Conservation (phyloP, 2,329 filamentous ascomycete species). For the Pyrenophora teres region DNA sequence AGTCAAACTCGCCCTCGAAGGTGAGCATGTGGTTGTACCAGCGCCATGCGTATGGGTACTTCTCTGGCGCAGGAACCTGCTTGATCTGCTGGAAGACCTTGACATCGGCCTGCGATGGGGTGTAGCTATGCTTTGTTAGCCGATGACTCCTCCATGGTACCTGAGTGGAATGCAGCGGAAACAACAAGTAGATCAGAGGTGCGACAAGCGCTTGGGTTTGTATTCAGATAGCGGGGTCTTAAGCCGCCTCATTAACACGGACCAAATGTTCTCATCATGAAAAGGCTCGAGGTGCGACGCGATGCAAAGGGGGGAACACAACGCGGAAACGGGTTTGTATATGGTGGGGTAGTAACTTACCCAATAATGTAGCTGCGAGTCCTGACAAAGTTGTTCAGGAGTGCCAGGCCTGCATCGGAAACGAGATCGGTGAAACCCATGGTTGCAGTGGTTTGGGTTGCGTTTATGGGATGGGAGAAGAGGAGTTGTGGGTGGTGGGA, state of each 20-base stretch:
- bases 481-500: conserved; percentile 22
- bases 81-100: conserved; percentile 90
- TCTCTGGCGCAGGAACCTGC: conserved; percentile 73
- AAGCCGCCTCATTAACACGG: conserved; percentile 94
- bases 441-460: conserved; percentile 39
- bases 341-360: conserved; percentile 61
- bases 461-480: conserved; percentile 16
- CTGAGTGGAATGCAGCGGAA: conserved; percentile 17
- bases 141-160: conserved; percentile 17
- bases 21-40: conserved; percentile 99
- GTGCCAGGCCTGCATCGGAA: conserved; percentile 67
- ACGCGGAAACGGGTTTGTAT: conserved; percentile 14
- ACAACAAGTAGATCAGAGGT: conserved; percentile 63
- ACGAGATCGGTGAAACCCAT: conserved; percentile 75
- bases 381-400: conserved; percentile 73
- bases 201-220: conserved; percentile 74
- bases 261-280: conserved; percentile 88
- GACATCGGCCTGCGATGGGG: conserved; percentile 92
- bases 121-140: conserved; percentile 54
- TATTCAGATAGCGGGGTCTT: conserved; percentile 88
- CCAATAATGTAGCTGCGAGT: conserved; percentile 82
- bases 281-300: conserved; percentile 43
- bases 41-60: conserved; percentile 91
- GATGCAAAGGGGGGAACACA: conserved; percentile 23
- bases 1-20: conserved; percentile 90